Base-by-base conservation (phyloP, 2,329 filamentous ascomycete species). In the Colletotrichum sp. region DNA sequence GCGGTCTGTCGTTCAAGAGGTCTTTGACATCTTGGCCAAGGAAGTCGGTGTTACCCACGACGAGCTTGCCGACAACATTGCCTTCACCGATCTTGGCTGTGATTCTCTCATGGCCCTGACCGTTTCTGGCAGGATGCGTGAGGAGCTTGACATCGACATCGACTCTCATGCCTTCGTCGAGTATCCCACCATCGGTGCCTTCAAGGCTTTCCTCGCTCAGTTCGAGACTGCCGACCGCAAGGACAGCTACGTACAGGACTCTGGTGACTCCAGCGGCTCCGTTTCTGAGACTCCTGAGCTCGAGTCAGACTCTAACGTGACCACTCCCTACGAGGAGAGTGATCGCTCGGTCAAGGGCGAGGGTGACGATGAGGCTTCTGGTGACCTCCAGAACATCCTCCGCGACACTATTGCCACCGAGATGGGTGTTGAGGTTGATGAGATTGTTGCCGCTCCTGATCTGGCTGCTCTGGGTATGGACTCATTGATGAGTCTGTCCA, bases 391-490 rank as follows among this genome's bases (percentile, higher is more conserved):
- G 85, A 80, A 87, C 81, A 82, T 89, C 79, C 88, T 94, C 62
- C 91, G 93, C 82, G 89, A 90, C 70, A 94, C 93, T 71, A 92
- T 95, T 77, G 91, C 93, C n/a, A 87, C 89, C 48, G 93, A 95
- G 83, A 94, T 94, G 89, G 92, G 92, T 73, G 91, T 94, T n/a
- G 90, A 93, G 28, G 86, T 93, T 13, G 90, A 92, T 34, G 93
- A 94, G 79, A 86, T 92, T 34, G 82, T 89, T 5, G 88, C 88
- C 27, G 88, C 88, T 1, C 87, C 88, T 1, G 88, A 91, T 77
- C 84, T 92, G 70, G 87, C 88, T n/a, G 88, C 89, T 4, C 83
- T 91, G 15, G 90, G 90, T 5, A 90, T 92, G 85, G 90, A 92
- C 80, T 92, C 89, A 3, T 85, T 91, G 27, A 90, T 92, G 86